These are phyloP conservation scores for Yueomyces sinensis DNA, from an alignment of 805 yeast species.

Conservation along the genomic window DNA sequence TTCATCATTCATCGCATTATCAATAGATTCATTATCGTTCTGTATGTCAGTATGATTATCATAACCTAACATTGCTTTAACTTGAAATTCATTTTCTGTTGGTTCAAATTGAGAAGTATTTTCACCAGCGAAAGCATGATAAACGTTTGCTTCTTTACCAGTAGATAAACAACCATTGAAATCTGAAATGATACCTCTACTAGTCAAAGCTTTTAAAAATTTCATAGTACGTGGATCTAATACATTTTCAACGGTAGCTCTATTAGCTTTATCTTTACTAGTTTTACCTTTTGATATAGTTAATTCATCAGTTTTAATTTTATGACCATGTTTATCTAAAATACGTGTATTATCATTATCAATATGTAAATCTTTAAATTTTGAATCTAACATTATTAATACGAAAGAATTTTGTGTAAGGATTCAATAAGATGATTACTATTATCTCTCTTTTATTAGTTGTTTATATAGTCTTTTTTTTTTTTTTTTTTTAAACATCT, in stretches of 20 bases:
- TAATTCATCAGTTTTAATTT: conserved; percentile 50
- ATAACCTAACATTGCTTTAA: too few species aligned
- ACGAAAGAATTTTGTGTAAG: too few species aligned
- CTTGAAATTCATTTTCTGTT: too few species aligned
- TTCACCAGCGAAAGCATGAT: conserved; percentile 49
- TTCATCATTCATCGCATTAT: not conserved
- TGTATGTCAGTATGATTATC: not conserved
- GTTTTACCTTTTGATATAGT: conserved; percentile 42
- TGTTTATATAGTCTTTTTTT: too few species aligned
- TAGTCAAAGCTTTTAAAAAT: conserved; percentile 69
- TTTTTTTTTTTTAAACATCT: conserved; percentile 6
- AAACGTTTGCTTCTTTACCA: conserved; percentile 98
- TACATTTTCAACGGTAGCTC: conserved; percentile 96
- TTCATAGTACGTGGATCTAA: conserved; percentile 86
- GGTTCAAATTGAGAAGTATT: not conserved
- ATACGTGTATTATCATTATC: conserved; percentile 34
- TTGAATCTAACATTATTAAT: too few species aligned
- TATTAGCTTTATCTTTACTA: conserved; percentile 71
- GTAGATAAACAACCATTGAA: conserved; percentile 92
- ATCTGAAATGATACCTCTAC: conserved; percentile 69
- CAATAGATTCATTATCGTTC: not conserved
- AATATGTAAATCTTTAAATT: conserved; percentile 1
- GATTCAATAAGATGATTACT: too few species aligned
- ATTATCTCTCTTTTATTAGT: too few species aligned
- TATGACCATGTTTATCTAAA: conserved; percentile 48